Conservation (phyloP, 1,284 basidiomycete species). For the Schizophyllum amplum region DNA sequence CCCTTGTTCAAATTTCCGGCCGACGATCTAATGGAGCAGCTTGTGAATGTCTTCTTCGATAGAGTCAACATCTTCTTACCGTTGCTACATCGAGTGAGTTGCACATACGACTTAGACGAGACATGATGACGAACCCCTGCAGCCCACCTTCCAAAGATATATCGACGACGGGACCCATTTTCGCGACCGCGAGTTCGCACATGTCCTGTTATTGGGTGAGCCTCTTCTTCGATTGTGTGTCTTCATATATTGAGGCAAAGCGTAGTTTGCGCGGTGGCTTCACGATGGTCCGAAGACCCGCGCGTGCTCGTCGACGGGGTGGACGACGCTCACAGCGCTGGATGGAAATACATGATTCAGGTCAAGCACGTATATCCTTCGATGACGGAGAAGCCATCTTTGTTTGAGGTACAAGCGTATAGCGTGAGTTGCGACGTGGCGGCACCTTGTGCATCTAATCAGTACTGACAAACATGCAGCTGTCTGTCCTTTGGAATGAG, state of each 20-base stretch:
- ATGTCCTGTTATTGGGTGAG: conserved; percentile 26
- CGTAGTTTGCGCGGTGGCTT: conserved; percentile 8
- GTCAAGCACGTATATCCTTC: background rate
- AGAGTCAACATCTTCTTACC: conserved; percentile 10
- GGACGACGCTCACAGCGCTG: conserved; percentile 7
- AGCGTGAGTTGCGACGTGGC: conserved; percentile 4
- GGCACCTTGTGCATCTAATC: background rate
- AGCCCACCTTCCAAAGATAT: conserved; percentile 3
- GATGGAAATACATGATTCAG: conserved; percentile 10
- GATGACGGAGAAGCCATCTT: background rate
- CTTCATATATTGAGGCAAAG: background rate
- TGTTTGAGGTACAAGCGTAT: conserved; percentile 11
- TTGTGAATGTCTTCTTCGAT: conserved; percentile 7
- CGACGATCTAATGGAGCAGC: conserved; percentile 1
- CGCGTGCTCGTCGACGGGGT: conserved; percentile 9
- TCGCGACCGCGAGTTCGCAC: conserved; percentile 8
- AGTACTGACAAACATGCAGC: background rate
- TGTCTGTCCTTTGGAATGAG: background rate
- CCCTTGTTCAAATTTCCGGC: conserved; percentile 3
- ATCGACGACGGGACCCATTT: conserved; percentile 6
- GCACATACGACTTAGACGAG: background rate
- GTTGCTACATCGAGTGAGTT: conserved; percentile 9
- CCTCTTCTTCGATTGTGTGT: conserved; percentile 56
- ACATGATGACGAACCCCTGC: background rate
- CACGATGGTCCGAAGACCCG: conserved; percentile 12